Evolutionary conservation across 2,329 filamentous ascomycete species (phyloP).

Genomic region (Aspergillus vadensis): DNA sequence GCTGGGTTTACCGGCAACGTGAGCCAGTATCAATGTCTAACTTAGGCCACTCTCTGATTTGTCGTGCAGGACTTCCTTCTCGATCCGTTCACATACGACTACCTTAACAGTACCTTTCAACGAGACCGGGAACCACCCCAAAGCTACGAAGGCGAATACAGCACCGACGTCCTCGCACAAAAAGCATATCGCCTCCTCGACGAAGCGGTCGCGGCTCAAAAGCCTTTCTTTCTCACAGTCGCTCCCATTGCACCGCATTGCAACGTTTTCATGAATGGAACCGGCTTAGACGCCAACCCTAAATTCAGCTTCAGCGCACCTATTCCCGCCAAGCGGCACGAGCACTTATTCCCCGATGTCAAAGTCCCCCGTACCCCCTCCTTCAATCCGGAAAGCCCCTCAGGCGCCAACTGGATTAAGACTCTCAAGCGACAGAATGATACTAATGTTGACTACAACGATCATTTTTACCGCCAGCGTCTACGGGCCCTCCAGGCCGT

Average conservation of each 20-base stretch:
- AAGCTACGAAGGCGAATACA: constrained; percentile 56
- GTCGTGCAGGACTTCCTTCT: constrained; percentile 37
- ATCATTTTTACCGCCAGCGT: constrained; percentile 52
- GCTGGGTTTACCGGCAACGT: constrained; percentile 34
- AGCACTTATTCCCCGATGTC: constrained; percentile 60
- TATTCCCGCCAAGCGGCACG: constrained; percentile 61
- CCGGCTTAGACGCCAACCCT: constrained; percentile 9
- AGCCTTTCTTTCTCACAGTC: constrained; percentile 67
- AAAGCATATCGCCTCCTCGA: constrained; percentile 61
- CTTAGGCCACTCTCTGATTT: too few species aligned
- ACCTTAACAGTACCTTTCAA: constrained; percentile 64
- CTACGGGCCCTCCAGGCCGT: constrained; percentile 53
- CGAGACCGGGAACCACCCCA: constrained; percentile 58
- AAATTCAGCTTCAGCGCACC: constrained; percentile 48
- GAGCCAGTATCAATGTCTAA: not conserved
- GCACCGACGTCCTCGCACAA: constrained; percentile 59
- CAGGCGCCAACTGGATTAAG: constrained; percentile 48
- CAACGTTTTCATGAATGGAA: constrained; percentile 52
- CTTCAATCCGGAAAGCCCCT: constrained; percentile 63
- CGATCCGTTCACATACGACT: constrained; percentile 59
- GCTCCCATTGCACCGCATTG: constrained; percentile 67
- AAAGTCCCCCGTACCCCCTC: constrained; percentile 63
- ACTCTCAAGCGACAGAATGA: constrained; percentile 46
- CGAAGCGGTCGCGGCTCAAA: constrained; percentile 52
- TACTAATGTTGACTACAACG: constrained; percentile 50